A percentile compares a stretch with the other conserved stretches of the same genome.
phyloP scores from a whole-genome alignment of 768 basidiomycete species.

The Pleurotus salmoneostramineus region DNA sequence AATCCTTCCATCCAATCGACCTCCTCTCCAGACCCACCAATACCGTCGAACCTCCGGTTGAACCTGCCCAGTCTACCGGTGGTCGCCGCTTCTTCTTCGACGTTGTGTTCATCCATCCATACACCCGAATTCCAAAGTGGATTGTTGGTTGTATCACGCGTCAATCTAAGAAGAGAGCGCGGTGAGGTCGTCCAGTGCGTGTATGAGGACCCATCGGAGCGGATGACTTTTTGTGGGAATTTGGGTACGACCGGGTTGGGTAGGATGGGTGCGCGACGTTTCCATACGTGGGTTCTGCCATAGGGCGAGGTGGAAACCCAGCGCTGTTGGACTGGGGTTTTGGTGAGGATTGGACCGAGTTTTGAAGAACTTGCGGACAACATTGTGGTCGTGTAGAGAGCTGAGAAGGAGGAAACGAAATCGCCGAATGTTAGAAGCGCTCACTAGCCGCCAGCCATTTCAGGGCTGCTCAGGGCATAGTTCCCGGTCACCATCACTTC shows the following conservation, averaged over 20 bases:
- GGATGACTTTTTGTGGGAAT: conserved; percentile 81
- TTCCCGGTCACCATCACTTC: too few species aligned
- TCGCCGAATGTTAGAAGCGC: too few species aligned
- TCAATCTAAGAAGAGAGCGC: conserved; percentile 67
- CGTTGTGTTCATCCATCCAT: conserved; percentile 41
- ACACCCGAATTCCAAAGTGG: conserved; percentile 78
- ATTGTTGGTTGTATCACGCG: conserved; percentile 87
- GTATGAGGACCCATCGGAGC: conserved; percentile 87
- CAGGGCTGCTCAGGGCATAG: not conserved
- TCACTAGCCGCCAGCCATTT: too few species aligned
- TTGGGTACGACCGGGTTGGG: conserved; percentile 85
- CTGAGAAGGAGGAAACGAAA: too few species aligned
- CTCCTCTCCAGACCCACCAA: conserved; percentile 29
- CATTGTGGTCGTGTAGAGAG: not conserved
- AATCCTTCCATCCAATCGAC: conserved; percentile 32
- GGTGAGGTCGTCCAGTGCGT: conserved; percentile 89
- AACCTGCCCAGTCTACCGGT: conserved; percentile 82
- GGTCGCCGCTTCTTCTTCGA: conserved; percentile 68
- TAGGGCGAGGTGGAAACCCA: conserved; percentile 71
- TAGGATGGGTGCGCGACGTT: conserved; percentile 58
- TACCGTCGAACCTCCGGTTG: conserved; percentile 63
- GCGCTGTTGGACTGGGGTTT: conserved; percentile 24
- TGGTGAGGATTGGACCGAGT: not conserved
- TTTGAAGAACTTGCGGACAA: not conserved
- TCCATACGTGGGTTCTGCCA: conserved; percentile 81